Conservation (phyloP, 345 rosid genomes). For the Salix suchowensis region DNA sequence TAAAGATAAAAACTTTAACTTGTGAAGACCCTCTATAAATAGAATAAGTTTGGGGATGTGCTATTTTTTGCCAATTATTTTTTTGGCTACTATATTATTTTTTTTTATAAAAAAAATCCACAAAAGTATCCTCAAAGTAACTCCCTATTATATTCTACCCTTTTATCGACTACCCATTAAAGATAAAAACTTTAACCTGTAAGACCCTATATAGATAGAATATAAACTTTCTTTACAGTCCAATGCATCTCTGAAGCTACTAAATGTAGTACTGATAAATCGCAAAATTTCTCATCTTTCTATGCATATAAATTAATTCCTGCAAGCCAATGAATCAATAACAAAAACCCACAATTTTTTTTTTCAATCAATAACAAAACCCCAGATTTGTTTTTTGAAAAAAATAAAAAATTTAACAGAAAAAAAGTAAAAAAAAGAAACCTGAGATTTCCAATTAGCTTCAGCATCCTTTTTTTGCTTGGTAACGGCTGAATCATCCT, state of each 20-base stretch:
- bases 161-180: neutral
- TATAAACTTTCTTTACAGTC: neutral
- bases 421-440: slow-evolving; percentile 9
- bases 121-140: neutral
- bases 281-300: neutral
- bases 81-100: too few species aligned
- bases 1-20: too few species aligned
- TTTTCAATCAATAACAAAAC: too few species aligned
- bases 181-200: too few species aligned
- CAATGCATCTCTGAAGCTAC: neutral
- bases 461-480: slow-evolving; percentile 98
- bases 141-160: neutral
- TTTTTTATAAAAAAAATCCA: neutral
- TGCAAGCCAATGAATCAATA: neutral
- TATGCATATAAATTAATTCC: neutral
- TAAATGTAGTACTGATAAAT: neutral
- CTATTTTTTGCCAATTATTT: too few species aligned
- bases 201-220: neutral
- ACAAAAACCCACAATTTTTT: neutral
- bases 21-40: neutral
- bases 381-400: too few species aligned
- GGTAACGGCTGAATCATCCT: slow-evolving; percentile 81
- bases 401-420: too few species aligned
- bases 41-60: neutral
- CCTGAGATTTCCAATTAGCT: slow-evolving; percentile 96